Evolutionary conservation across 495 filamentous ascomycete species (phyloP).

Genomic region (Hypoxylon fragiforme): DNA sequence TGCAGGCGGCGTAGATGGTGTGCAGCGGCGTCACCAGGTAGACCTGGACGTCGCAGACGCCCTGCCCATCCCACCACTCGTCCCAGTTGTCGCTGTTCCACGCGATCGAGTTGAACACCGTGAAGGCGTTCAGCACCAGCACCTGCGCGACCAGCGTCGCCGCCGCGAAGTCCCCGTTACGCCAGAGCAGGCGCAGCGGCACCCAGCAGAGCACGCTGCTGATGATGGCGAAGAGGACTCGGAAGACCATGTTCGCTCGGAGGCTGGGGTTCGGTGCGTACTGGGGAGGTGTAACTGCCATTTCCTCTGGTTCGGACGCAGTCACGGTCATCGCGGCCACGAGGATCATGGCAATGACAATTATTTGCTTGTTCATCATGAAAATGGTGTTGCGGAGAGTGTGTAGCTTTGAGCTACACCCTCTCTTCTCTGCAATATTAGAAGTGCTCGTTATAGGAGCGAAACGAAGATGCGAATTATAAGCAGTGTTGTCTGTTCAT

Average conservation of each 20-base stretch:
- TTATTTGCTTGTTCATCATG: too few species aligned
- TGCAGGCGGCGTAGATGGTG: conserved; percentile 63
- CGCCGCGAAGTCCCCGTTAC: conserved; percentile 64
- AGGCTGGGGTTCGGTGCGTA: conserved; percentile 29
- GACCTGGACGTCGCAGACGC: conserved; percentile 81
- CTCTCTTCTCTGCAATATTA: too few species aligned
- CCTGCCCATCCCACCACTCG: conserved; percentile 71
- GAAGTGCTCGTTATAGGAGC: too few species aligned
- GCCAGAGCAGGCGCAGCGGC: conserved; percentile 58
- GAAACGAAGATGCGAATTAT: too few species aligned
- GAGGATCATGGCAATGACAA: background rate
- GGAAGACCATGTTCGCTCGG: conserved; percentile 45
- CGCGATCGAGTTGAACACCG: conserved; percentile 75
- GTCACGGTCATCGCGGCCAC: background rate
- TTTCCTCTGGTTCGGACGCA: background rate
- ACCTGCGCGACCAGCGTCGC: conserved; percentile 66
- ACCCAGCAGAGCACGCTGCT: conserved; percentile 60
- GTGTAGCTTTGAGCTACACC: too few species aligned
- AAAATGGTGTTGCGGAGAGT: too few species aligned
- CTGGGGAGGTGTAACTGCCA: background rate
- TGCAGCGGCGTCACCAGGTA: conserved; percentile 60
- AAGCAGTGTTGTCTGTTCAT: too few species aligned
- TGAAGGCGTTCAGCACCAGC: conserved; percentile 65
- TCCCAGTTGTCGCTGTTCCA: conserved; percentile 75
- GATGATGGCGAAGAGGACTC: conserved; percentile 58